Evolutionary conservation across 345 rosid genomes (phyloP).

Genomic region (Salix udensis): DNA sequence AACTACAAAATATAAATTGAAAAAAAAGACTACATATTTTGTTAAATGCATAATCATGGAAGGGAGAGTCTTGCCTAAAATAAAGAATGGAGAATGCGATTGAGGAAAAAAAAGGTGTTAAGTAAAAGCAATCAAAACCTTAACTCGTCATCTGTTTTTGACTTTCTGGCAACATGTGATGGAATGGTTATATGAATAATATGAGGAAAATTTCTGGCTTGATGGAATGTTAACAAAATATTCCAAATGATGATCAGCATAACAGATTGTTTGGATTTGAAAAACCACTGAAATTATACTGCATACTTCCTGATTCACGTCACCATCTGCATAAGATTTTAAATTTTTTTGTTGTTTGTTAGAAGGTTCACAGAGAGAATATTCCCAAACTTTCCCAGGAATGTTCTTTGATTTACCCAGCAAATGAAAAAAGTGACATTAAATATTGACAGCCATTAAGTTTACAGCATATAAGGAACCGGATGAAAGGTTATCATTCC

Average conservation of each 20-base stretch:
- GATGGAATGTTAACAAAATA: neutral
- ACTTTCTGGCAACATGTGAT: neutral
- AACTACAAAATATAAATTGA: neutral
- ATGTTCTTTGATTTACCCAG: neutral
- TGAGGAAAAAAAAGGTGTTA: neutral
- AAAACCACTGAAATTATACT: neutral
- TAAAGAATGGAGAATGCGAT: neutral
- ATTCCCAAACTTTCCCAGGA: no score
- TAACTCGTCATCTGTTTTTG: neutral
- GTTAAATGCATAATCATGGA: neutral
- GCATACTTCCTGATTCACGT: neutral
- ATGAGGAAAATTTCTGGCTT: neutral
- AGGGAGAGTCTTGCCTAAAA: neutral
- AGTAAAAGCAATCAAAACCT: neutral
- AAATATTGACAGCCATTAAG: neutral
- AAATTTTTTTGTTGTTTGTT: neutral
- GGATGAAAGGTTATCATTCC: neutral
- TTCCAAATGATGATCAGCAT: neutral
- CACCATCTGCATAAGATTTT: neutral
- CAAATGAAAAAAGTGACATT: neutral
- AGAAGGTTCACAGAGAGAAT: neutral
- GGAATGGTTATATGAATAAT: neutral
- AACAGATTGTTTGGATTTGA: neutral
- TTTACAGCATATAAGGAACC: neutral
- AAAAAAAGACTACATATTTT: neutral